Base-by-base conservation (phyloP, 208 protist genomes). In the Acanthamoeba healyi region DNA sequence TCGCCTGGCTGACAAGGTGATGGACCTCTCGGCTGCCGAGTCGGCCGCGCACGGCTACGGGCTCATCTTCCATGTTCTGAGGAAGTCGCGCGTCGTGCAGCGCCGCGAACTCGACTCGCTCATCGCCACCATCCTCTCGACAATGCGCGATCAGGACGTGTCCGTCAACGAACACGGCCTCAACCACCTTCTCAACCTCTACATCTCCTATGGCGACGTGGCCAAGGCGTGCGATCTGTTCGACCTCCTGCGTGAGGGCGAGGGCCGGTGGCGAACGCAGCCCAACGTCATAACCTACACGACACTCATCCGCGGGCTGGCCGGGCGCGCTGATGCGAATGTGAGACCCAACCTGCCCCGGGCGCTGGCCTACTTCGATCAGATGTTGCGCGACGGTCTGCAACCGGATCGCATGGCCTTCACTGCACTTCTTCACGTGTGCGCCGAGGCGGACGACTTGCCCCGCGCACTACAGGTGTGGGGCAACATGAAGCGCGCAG, bases 231-330 rank as follows among this genome's bases (percentile, higher is more conserved):
- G 29, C 36, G n/a, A 22, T 4, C 38, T 77, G 67, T 42, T 77
- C 67, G 67, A 77, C 67, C 67, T 77, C 34, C 67, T 77, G 29
- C 67, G 67, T 22, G 67, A 77, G 29, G 38, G 67, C 67, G 58
- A 65, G 26, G 58, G 58, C 58, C 26, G 26, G 26, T 77, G 67
- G 67, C 5, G 22, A 5, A 22, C 22, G 14, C 14, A 42, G 38
- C 67, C 67, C 29, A 44, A n/a, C 67, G 22, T 77, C 3, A 42
- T 6, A 1, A n/a, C 1, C 36, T 77, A 77, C 38, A 77, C 67
- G 29, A 77, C 67, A 0, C 67, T 77, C 6, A 0, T 77, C 14
- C 67, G 67, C 38, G 67, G 67, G 5, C 67, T 77, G 24, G 67
- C 67, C 38, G 38, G 36, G 24, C 29, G 24, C 14, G 5, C 7